phyloP scores from a whole-genome alignment of 805 yeast species.

The Gaillardinia entomophila region DNA sequence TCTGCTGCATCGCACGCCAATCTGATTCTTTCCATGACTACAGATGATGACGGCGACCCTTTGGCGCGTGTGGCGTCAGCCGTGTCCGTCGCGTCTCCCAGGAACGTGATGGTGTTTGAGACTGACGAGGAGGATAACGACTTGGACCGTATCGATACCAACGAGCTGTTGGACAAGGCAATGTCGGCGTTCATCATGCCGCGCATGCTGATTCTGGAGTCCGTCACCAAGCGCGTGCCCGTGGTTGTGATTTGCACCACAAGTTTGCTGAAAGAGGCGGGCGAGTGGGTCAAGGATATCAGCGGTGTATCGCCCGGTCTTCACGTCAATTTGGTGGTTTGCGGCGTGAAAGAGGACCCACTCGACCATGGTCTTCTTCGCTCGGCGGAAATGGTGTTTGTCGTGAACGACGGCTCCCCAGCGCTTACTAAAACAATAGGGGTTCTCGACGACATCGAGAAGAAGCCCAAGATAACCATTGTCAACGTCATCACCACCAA shows the following conservation, averaged over 20 bases:
- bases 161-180: neutral
- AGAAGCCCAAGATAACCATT: conserved; percentile 24
- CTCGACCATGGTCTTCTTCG: no score
- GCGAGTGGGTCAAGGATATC: no score
- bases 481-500: conserved; percentile 35
- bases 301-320: no score
- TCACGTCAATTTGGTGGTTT: no score
- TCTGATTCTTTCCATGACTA: conserved; percentile 18
- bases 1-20: conserved; percentile 11
- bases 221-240: neutral
- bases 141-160: neutral
- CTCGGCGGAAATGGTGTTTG: no score
- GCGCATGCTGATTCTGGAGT: conserved; percentile 8
- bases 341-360: no score
- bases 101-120: conserved; percentile 33
- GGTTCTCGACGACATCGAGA: conserved; percentile 2
- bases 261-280: no score
- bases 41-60: conserved; percentile 21
- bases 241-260: no score
- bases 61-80: conserved; percentile 9
- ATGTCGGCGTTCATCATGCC: conserved; percentile 37
- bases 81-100: conserved; percentile 16
- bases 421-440: conserved; percentile 15
- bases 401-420: conserved; percentile 34
- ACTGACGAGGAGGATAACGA: conserved; percentile 34